Evolutionary conservation across 805 yeast genomes (phyloP), one percentile per base, ranked within the genome.

Genomic region (Helenozyma rhizophorensis): DNA sequence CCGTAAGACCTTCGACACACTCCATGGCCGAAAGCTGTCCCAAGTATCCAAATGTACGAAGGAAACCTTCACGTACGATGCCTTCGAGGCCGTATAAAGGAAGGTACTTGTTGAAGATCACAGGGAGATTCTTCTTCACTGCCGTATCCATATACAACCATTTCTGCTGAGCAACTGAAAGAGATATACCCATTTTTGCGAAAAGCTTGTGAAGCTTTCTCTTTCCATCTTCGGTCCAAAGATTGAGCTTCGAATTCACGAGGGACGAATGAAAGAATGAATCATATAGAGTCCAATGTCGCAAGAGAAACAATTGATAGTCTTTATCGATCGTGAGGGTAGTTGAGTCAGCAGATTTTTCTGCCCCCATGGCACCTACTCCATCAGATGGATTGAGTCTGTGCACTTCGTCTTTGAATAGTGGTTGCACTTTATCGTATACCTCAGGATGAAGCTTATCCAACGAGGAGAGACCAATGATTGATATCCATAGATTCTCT

Each of bases 171-270:
- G 97, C 93, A n/a, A 82, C 80, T 5, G 78, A 81, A 29, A 93
- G 65, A 1, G 96, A 81, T 5, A 93, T 82, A 6, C 98, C 98
- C 96, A 94, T 93, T 47, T 83, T 76, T 2, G 98, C 98, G 62
- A 93, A 86, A 75, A 93, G 72, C 48, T 88, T 87, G 53, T 89
- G 95, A 31, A 93, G 64, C 43, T 79, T 74, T 52, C 85, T 87
- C 44, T 81, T 74, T 5, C 99, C 98, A 37, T 83, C 89, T 50
- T 86, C 96, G 21, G 89, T 82, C 93, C 96, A 93, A 23, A 93
- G 63, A 36, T 78, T 78, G 36, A 93, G 63, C 53, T 88, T 85
- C 9, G 97, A 83, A 50, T 89, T 86, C 21, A 90, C 88, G 50
- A 81, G 90, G 39, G 87, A 80, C n/a, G 96, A 86, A 54, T 89